phyloP scores from a whole-genome alignment of 768 basidiomycete species.

The Krasilnikovozyma curviuscula region DNA sequence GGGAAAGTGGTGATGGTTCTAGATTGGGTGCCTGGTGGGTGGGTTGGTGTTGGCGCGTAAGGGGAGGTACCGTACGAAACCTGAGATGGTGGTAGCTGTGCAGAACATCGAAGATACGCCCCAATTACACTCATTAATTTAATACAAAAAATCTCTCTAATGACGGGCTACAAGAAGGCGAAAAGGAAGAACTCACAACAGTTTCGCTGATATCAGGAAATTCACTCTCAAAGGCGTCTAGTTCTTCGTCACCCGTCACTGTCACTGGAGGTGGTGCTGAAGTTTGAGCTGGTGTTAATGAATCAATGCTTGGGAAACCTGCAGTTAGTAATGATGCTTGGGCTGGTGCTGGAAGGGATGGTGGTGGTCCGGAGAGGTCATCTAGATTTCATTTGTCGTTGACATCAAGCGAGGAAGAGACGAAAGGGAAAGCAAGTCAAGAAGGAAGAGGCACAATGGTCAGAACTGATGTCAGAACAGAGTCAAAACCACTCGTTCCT shows the following conservation, averaged over 20 bases:
- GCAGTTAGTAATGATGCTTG: background rate
- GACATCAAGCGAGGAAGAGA: background rate
- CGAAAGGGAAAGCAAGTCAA: background rate
- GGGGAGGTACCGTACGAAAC: slow-evolving; percentile 8
- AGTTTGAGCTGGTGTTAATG: background rate
- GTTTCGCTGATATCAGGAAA: slow-evolving; percentile 8
- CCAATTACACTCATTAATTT: background rate
- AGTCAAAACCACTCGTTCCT: background rate
- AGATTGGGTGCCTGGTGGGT: background rate
- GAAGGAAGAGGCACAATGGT: background rate
- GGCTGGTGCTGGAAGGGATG: background rate
- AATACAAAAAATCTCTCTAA: background rate
- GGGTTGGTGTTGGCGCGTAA: no score
- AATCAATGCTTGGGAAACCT: slow-evolving; percentile 3
- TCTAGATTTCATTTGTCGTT: background rate
- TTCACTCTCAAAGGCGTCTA: slow-evolving; percentile 4
- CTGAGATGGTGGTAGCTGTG: background rate
- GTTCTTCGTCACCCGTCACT: background rate
- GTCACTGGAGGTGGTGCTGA: slow-evolving; percentile 5
- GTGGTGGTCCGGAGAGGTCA: background rate
- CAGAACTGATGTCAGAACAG: background rate
- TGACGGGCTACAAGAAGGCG: no score
- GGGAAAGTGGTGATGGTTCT: background rate
- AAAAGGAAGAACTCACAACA: background rate
- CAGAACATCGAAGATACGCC: background rate